A percentile compares a stretch with the other conserved stretches of the same genome.
phyloP scores from a whole-genome alignment of 345 rosid genomes.

The Citrus hindsii region DNA sequence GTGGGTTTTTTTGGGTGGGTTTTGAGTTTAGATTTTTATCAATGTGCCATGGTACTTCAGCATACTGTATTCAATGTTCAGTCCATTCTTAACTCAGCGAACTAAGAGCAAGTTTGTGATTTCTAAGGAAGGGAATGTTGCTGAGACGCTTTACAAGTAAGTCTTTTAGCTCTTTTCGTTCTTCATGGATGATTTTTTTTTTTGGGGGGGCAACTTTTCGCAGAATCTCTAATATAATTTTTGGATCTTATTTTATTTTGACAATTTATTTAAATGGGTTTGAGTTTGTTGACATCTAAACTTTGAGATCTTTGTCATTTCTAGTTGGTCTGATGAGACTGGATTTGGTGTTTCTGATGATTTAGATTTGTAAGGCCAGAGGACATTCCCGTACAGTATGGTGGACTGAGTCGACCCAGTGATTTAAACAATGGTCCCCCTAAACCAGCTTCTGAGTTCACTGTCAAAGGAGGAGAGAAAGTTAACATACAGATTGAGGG shows the following conservation, averaged over 20 bases:
- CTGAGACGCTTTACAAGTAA: slow-evolving; percentile 95
- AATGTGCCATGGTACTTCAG: slow-evolving; percentile 99
- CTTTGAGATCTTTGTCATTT: neutral
- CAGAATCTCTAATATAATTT: neutral
- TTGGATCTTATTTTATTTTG: neutral
- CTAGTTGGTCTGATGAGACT: neutral
- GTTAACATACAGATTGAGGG: slow-evolving; percentile 98
- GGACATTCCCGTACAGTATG: slow-evolving; percentile 87
- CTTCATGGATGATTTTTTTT: neutral
- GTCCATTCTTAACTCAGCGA: slow-evolving; percentile 89
- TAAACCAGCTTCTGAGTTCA: slow-evolving; percentile 87
- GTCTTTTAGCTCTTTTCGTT: neutral
- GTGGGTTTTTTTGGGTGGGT: neutral
- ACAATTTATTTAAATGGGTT: neutral
- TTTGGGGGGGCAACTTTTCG: neutral
- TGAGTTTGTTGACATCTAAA: neutral
- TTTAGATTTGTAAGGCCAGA: slow-evolving; percentile 84
- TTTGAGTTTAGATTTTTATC: slow-evolving; percentile 65
- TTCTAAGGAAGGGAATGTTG: slow-evolving; percentile 82
- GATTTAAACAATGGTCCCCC: slow-evolving; percentile 64
- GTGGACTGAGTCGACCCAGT: slow-evolving; percentile 74
- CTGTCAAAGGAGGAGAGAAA: slow-evolving; percentile 91
- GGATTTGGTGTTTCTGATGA: neutral
- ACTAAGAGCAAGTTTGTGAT: slow-evolving; percentile 97
- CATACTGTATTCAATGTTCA: slow-evolving; percentile 75